Evolutionary conservation across 2,329 filamentous ascomycete species (phyloP).

Genomic region (Phyllosticta ampelicida): DNA sequence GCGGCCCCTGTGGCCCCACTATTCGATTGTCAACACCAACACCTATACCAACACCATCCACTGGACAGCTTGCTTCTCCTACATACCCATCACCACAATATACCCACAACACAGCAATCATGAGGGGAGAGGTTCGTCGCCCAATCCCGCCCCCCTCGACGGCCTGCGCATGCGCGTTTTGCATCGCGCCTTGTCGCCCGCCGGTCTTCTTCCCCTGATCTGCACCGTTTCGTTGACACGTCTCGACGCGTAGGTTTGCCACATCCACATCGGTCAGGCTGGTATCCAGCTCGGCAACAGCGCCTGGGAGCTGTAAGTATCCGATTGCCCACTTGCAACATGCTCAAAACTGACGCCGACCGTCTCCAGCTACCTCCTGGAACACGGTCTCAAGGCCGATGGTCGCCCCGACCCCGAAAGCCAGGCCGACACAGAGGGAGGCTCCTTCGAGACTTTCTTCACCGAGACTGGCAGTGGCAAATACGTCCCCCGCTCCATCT

Average conservation of each 20-base stretch:
- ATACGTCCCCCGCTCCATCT: slow-evolving; percentile 97
- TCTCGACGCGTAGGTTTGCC: slow-evolving; percentile 42
- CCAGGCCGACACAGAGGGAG: slow-evolving; percentile 73
- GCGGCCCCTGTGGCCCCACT: slow-evolving; percentile 9
- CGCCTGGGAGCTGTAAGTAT: slow-evolving; percentile 62
- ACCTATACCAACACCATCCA: slow-evolving; percentile 1
- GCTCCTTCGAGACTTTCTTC: slow-evolving; percentile 97
- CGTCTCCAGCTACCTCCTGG: slow-evolving; percentile 56
- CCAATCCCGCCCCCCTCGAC: slow-evolving; percentile 1
- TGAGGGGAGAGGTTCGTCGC: slow-evolving; percentile 31
- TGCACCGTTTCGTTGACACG: slow-evolving; percentile 7
- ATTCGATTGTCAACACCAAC: slow-evolving; percentile 11
- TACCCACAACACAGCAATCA: slow-evolving; percentile 17
- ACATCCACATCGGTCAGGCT: slow-evolving; percentile 61
- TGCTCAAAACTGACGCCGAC: slow-evolving; percentile 10
- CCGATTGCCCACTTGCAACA: slow-evolving; percentile 14
- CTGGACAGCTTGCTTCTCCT: slow-evolving; percentile 4
- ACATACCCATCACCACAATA: slow-evolving; percentile 4
- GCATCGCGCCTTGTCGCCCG: background rate
- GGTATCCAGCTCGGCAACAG: slow-evolving; percentile 65
- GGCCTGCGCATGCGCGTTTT: slow-evolving; percentile 4
- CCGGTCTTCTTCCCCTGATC: slow-evolving; percentile 8
- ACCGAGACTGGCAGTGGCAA: slow-evolving; percentile 98
- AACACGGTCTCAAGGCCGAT: slow-evolving; percentile 58
- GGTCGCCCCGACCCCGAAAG: slow-evolving; percentile 48